Evolutionary conservation across 179 eudicot species (phyloP), one percentile per base, ranked within the genome.

Genomic region (Carnegiea gigantea): DNA sequence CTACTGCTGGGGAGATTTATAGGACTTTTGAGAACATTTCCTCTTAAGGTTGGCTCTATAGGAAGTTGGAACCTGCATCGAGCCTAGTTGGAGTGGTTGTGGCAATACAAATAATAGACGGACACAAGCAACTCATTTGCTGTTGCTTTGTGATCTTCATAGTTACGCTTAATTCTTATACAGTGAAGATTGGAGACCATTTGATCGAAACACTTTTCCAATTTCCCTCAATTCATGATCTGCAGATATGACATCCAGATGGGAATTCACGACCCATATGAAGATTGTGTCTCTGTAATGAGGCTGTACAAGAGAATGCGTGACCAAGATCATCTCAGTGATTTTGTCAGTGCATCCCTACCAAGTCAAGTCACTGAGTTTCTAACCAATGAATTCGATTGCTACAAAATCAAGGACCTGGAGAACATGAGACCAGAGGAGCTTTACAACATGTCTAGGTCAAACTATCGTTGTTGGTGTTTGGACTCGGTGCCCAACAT

Each of bases 281-380:
- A 90, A 62, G 95, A 92, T 77, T 85, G 89, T 74, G 92, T 94
- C 44, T 90, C 97, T 44, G 92, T 76, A 13, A 89, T 92, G 98
- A 85, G 97, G 78, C 79, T 94, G 38, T 94, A 94, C 88, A 92
- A 88, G 92, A 87, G 87, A 74, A 85, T 94, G 88, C 90, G 95
- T 30, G 85, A 87, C 40, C 90, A 91, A 71, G 88, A 89, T 79
- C 97, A 92, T 80, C 86, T 67, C 51, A 21, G 48, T 9, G 82
- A 85, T 33, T 85, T 81, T 6, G 24, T 26, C 36, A 80, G 80
- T n/a, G 38, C 73, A 60, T 6, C n/a, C 76, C 44, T 40, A 64
- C 84, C 76, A 28, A 33, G 30, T 51, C 80, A 43, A 10, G 77
- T 36, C 44, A 81, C 83, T 10, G 86, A 75, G 68, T 77, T 60